These are phyloP conservation scores for Scenedesmus sp. DNA, from an alignment of 163 green algal species.

Conservation along the genomic window DNA sequence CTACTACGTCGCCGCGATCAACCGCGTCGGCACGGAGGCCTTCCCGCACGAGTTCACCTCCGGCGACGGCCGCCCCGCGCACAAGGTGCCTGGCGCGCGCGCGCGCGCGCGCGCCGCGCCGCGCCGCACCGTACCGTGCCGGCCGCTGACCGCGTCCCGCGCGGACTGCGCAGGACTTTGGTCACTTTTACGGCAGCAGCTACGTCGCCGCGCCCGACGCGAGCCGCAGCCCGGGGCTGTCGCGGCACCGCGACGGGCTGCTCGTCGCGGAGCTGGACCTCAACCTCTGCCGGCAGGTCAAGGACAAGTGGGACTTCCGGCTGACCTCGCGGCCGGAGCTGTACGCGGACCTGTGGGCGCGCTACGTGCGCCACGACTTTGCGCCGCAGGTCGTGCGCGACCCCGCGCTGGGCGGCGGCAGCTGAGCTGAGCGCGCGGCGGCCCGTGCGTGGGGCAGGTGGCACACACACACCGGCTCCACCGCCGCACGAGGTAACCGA, in stretches of 20 bases:
- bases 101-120: no score
- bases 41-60: slow-evolving; percentile 96
- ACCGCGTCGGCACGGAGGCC: slow-evolving; percentile 93
- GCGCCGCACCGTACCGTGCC: no score
- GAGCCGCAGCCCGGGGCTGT: slow-evolving; percentile 80
- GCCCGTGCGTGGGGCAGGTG: no score
- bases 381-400: slow-evolving; percentile 90
- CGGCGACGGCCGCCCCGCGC: slow-evolving; percentile 89
- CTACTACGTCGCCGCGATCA: slow-evolving; percentile 91
- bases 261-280: slow-evolving; percentile 90
- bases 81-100: slow-evolving; percentile 69
- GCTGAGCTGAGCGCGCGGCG: no score
- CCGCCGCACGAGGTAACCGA: no score
- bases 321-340: slow-evolving; percentile 94
- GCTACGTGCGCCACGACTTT: slow-evolving; percentile 84
- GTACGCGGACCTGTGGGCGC: slow-evolving; percentile 88
- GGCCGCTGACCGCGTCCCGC: background rate
- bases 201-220: slow-evolving; percentile 96
- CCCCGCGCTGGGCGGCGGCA: slow-evolving; percentile 56
- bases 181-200: slow-evolving; percentile 95
- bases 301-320: slow-evolving; percentile 95
- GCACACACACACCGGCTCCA: no score
- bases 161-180: slow-evolving; percentile 77
- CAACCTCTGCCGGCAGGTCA: slow-evolving; percentile 87
- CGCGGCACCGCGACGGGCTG: slow-evolving; percentile 85